phyloP scores from a whole-genome alignment of 768 basidiomycete genomes.

The Cystofilobasidium macerans region DNA sequence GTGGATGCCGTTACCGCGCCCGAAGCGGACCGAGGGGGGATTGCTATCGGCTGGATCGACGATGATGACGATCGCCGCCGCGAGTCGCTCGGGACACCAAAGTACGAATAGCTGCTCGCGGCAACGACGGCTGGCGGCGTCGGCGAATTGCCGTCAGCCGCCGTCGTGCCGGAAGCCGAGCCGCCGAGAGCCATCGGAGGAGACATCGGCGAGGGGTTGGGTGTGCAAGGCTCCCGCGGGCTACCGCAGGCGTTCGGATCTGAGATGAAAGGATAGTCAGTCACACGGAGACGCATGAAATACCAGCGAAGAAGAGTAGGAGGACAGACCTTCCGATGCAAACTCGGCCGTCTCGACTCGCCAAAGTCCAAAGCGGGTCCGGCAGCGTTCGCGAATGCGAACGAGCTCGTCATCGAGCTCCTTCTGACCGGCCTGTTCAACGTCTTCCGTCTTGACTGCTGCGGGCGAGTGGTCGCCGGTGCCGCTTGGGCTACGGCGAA shows the following conservation, averaged over 20 bases:
- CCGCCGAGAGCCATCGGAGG: neutral
- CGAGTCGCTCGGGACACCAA: neutral
- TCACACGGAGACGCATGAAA: neutral
- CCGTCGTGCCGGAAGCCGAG: no score
- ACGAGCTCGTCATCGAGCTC: neutral
- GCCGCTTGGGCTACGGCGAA: neutral
- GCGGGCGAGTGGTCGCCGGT: neutral
- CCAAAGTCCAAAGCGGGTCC: neutral
- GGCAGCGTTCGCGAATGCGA: neutral
- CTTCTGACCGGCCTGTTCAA: neutral
- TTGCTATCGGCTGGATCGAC: no score
- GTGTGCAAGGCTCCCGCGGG: neutral
- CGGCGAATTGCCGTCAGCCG: neutral
- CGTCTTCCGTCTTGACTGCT: neutral
- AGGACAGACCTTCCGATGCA: neutral
- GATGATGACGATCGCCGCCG: no score
- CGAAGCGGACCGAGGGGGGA: neutral
- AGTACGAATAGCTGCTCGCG: neutral
- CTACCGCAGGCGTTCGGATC: neutral
- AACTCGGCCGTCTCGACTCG: constrained; percentile 5
- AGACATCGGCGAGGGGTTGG: neutral
- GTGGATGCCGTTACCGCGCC: no score
- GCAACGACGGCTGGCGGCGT: neutral
- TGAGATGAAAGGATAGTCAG: neutral
- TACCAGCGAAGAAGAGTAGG: neutral